These are phyloP conservation scores for Coemansia sp. DNA, from an alignment of 371 early-diverging fungal species.

Conservation along the genomic window DNA sequence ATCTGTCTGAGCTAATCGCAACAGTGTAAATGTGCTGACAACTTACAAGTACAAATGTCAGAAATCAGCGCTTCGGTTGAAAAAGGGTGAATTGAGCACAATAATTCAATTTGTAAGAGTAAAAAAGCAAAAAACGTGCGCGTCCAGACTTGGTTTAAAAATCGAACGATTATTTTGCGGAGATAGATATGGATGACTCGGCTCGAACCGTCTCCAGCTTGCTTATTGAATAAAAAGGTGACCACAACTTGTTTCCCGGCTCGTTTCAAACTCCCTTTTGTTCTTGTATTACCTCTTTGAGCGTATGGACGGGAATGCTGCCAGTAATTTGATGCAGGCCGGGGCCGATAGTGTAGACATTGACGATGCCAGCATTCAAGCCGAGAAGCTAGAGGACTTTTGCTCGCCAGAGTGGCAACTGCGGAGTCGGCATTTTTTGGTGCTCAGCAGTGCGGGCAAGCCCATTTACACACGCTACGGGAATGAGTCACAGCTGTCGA, in stretches of 20 bases:
- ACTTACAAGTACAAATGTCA: slow-evolving; percentile 5
- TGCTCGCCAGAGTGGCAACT: slow-evolving; percentile 41
- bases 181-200: not conserved
- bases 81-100: not conserved
- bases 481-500: slow-evolving; percentile 83
- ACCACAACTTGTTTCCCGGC: not conserved
- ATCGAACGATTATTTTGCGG: not conserved
- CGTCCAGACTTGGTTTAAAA: not conserved
- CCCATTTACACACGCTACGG: slow-evolving; percentile 67
- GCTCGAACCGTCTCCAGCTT: not conserved
- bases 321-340: not conserved
- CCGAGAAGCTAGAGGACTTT: slow-evolving; percentile 42
- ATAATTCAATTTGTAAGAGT: not conserved
- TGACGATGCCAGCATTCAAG: not conserved
- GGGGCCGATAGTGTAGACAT: not conserved
- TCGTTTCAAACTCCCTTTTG: not conserved
- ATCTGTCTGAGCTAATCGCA: not conserved
- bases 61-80: not conserved
- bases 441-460: slow-evolving; percentile 54
- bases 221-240: too few species aligned
- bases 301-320: not conserved
- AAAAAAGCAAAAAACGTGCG: not conserved
- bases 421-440: slow-evolving; percentile 50
- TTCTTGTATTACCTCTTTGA: not conserved
- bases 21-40: not conserved